Conservation (phyloP, 106 monocot genomes). For the Allium sativum region DNA sequence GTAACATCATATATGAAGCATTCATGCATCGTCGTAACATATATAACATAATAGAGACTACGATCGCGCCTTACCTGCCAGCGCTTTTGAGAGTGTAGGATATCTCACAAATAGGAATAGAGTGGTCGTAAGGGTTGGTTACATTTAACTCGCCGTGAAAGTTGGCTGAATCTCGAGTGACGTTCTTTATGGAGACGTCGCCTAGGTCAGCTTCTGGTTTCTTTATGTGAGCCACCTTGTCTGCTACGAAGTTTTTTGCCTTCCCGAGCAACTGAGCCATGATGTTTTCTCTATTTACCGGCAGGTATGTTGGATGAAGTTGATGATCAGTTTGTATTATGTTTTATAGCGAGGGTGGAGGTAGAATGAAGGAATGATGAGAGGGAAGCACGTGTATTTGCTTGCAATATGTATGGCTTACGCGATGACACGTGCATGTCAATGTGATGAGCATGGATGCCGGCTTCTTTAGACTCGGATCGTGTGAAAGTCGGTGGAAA, state of each 20-base stretch:
- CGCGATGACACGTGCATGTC: no score
- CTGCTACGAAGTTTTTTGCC: slow-evolving; percentile 64
- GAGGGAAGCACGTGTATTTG: no score
- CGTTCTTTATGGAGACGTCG: slow-evolving; percentile 25
- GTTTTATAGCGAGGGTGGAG: no score
- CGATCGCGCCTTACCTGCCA: slow-evolving; percentile 12
- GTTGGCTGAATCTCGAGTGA: slow-evolving; percentile 22
- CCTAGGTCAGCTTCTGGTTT: slow-evolving; percentile 62
- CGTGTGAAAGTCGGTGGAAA: no score
- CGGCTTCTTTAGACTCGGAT: no score
- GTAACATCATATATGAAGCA: no score
- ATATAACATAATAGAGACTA: neutral
- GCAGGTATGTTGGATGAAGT: no score
- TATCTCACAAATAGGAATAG: slow-evolving; percentile 70
- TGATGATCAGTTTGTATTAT: no score
- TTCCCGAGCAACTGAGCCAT: slow-evolving; percentile 47
- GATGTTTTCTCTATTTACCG: neutral
- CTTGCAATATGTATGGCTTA: no score
- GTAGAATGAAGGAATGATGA: no score
- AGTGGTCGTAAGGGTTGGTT: slow-evolving; percentile 46
- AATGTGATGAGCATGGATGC: no score
- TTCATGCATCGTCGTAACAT: neutral
- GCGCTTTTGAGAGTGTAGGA: slow-evolving; percentile 50
- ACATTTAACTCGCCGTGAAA: slow-evolving; percentile 40
- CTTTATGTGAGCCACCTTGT: slow-evolving; percentile 48